Evolutionary conservation across 1,284 basidiomycete genomes (phyloP), one percentile per base, ranked within the genome.

Genomic region (Cryptococcus sp.): DNA sequence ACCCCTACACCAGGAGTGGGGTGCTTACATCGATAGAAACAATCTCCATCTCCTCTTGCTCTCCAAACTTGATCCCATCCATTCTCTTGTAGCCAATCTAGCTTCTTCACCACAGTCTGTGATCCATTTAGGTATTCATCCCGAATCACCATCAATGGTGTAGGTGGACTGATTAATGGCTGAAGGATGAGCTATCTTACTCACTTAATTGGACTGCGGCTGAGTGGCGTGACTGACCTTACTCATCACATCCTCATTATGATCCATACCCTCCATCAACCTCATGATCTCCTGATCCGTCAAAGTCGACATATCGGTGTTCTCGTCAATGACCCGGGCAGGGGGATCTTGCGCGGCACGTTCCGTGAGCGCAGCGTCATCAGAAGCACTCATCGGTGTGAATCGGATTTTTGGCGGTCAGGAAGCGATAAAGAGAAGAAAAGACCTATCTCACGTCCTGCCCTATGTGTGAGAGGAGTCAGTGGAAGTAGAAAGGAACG

Each of bases 11-110:
- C 16, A 4, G 14, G 4, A 10, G 19, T 21, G 49, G 16, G 37
- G 32, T 60, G 69, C 73, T 77, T 54, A 86, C 86, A 84, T 78
- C 86, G 77, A 69, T 87, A 88, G 69, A 87, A 87, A 64, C 87
- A 88, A 70, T 88, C 85, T 0, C 86, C 87, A 71, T 71, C 71
- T 70, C 88, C 87, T 74, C 83, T 79, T 0, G 86, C 82, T 45
- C 87, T 77, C 65, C 87, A 79, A 44, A 91, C 78, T 23, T 76
- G 76, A 37, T 77, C 76, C 75, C 81, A 88, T 1, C 86, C 86
- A 66, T 60, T 63, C 55, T 54, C 74, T 70, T 62, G 85, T 65
- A 79, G 60, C 73, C 80, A 83, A 60, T 86, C 81, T 54, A 91
- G 85, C 60, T 78, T 87, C 52, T 80, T 76, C 10, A 85, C 66